A percentile compares a stretch with the other conserved stretches of the same genome.
These are phyloP conservation scores for Amylocystis lapponica DNA, from an alignment of 768 basidiomycete genomes.

Conservation along the genomic window DNA sequence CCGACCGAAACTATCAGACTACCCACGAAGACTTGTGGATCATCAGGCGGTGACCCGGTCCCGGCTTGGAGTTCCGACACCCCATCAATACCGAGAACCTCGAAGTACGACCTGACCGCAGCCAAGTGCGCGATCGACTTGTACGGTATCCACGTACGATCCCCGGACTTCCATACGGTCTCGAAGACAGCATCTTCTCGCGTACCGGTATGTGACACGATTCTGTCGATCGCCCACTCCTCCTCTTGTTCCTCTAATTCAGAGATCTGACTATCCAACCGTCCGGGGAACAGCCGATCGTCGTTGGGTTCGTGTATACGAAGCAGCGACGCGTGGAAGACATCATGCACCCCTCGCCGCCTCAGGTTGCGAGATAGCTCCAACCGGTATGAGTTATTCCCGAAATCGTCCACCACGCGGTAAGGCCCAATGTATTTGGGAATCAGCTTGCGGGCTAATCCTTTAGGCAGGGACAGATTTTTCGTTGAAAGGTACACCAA, in stretches of 20 bases:
- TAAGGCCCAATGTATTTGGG: slow-evolving; percentile 38
- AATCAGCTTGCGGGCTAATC: slow-evolving; percentile 27
- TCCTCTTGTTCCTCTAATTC: slow-evolving; percentile 16
- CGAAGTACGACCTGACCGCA: slow-evolving; percentile 18
- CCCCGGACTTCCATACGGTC: slow-evolving; percentile 29
- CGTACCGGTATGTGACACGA: slow-evolving; percentile 21
- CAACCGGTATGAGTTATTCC: slow-evolving; percentile 23
- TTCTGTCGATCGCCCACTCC: slow-evolving; percentile 24
- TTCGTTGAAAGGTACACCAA: slow-evolving; percentile 33
- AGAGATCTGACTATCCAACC: slow-evolving; percentile 17
- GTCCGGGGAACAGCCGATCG: slow-evolving; percentile 31
- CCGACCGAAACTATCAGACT: no score
- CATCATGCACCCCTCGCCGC: slow-evolving; percentile 25
- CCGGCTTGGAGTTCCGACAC: neutral
- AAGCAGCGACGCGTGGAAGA: slow-evolving; percentile 32
- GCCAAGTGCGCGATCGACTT: slow-evolving; percentile 15
- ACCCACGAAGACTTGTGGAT: slow-evolving; percentile 8
- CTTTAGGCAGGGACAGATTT: slow-evolving; percentile 31
- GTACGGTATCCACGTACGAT: slow-evolving; percentile 30
- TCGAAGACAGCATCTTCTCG: slow-evolving; percentile 24
- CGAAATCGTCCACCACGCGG: slow-evolving; percentile 15
- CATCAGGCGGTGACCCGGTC: neutral
- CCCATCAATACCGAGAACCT: slow-evolving; percentile 14
- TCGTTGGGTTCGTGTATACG: slow-evolving; percentile 25
- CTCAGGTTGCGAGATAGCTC: slow-evolving; percentile 24